Conservation (phyloP, 2,329 filamentous ascomycete species). For the Simplicillium aogashimaense region DNA sequence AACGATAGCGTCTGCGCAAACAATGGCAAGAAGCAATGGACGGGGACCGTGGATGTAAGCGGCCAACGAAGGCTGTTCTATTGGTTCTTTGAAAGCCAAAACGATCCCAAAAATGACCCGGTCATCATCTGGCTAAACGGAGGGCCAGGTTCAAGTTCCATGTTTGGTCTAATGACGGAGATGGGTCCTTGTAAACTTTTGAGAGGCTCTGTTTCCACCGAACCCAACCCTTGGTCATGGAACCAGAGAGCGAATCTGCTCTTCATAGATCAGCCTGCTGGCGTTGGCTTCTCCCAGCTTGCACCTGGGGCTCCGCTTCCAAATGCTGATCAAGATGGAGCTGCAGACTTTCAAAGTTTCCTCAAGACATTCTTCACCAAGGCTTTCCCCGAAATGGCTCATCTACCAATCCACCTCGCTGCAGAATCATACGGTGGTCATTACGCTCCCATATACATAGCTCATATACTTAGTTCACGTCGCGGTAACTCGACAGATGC, state of each 20-base stretch:
- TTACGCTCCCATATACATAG: conserved; percentile 23
- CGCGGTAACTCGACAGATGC: conserved; percentile 5
- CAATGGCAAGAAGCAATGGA: conserved; percentile 10
- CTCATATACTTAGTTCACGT: conserved; percentile 9
- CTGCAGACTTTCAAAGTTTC: conserved; percentile 37
- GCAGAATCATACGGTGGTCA: conserved; percentile 27
- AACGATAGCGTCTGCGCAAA: conserved; percentile 7
- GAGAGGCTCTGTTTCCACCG: conserved; percentile 1
- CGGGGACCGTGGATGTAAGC: conserved; percentile 12
- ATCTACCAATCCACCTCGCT: conserved; percentile 31
- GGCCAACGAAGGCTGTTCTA: conserved; percentile 11
- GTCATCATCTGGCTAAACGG: conserved; percentile 39
- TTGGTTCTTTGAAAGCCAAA: conserved; percentile 16
- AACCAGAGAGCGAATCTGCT: conserved; percentile 23
- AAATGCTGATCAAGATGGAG: conserved; percentile 28
- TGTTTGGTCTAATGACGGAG: conserved; percentile 8
- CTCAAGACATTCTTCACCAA: conserved; percentile 35
- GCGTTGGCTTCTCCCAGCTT: conserved; percentile 45
- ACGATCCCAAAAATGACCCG: conserved; percentile 13
- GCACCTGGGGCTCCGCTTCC: conserved; percentile 14
- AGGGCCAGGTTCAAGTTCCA: conserved; percentile 9
- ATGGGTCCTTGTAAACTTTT: conserved; percentile 10
- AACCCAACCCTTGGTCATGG: conserved; percentile 10
- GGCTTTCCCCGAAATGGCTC: conserved; percentile 26
- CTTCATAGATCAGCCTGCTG: conserved; percentile 41